Evolutionary conservation across 768 basidiomycete genomes (phyloP).

Genomic region (Pulveroboletus frians): DNA sequence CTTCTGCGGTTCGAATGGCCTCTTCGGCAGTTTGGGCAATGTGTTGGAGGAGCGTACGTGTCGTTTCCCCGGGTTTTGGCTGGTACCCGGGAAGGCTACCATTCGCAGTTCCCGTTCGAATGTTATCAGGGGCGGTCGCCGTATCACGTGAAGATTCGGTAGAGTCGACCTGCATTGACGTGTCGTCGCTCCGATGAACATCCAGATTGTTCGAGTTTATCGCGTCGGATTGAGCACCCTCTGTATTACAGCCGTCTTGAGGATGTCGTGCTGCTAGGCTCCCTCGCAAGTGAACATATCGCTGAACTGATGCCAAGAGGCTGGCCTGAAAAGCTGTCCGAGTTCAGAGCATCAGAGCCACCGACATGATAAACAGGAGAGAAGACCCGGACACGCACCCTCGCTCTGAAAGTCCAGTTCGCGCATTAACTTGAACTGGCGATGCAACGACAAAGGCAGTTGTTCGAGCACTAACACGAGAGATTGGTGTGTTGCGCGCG

Average conservation of each 20-base stretch:
- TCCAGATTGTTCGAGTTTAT: neutral
- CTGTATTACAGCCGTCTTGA: neutral
- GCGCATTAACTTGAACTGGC: slow-evolving; percentile 62
- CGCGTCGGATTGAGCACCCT: neutral
- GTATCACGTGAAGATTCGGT: neutral
- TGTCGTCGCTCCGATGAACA: neutral
- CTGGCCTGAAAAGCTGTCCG: slow-evolving; percentile 36
- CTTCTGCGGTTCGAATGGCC: slow-evolving; percentile 58
- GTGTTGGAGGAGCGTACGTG: slow-evolving; percentile 48
- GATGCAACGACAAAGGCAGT: slow-evolving; percentile 66
- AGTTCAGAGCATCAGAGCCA: slow-evolving; percentile 2
- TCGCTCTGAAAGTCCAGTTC: slow-evolving; percentile 68
- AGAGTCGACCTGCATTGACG: slow-evolving; percentile 8
- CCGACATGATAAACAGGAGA: neutral
- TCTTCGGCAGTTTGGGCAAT: slow-evolving; percentile 60
- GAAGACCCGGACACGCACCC: slow-evolving; percentile 34
- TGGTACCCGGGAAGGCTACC: neutral
- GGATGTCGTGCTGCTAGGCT: slow-evolving; percentile 16
- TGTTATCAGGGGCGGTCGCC: neutral
- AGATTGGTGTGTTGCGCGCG: neutral
- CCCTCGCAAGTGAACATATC: slow-evolving; percentile 42
- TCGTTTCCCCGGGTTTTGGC: slow-evolving; percentile 32
- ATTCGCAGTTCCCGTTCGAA: neutral
- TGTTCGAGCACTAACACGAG: slow-evolving; percentile 61
- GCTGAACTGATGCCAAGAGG: slow-evolving; percentile 41